phyloP scores from a whole-genome alignment of 2,329 filamentous ascomycete genomes.

The Cyphellophora europaea region DNA sequence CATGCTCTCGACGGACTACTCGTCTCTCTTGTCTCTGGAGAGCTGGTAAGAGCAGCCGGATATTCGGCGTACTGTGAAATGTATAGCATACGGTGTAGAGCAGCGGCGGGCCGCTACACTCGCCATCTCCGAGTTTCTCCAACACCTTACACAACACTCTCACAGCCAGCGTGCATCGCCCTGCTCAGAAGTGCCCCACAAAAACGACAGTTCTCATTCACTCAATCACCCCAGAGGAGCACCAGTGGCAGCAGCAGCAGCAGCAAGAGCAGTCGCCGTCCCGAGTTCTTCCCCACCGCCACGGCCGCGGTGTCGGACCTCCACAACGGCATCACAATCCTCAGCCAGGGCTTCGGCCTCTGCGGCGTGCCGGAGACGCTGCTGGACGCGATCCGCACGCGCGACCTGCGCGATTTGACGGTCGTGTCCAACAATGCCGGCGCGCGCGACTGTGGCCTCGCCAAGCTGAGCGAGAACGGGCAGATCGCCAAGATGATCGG shows the following conservation, averaged over 20 bases:
- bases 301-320: constrained; percentile 63
- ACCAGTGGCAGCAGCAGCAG: not conserved
- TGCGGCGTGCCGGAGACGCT: constrained; percentile 71
- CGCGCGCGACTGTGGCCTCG: constrained; percentile 57
- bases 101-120: no score
- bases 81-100: no score
- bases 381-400: constrained; percentile 57
- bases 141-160: no score
- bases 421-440: constrained; percentile 78
- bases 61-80: no score
- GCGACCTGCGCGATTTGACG: constrained; percentile 52
- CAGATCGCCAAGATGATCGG: constrained; percentile 65
- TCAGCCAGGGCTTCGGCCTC: constrained; percentile 75
- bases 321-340: constrained; percentile 57
- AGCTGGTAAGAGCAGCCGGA: no score
- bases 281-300: constrained; percentile 35
- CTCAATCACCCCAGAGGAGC: no score
- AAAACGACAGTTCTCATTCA: no score
- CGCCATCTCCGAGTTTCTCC: no score
- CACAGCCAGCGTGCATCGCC: no score
- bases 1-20: no score
- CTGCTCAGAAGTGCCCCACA: no score
- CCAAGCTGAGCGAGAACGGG: constrained; percentile 59
- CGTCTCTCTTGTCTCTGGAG: no score
- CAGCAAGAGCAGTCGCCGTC: constrained; percentile 21